These are phyloP conservation scores for Parachaetomium inaequale DNA, from an alignment of 495 filamentous ascomycete genomes.

Conservation along the genomic window DNA sequence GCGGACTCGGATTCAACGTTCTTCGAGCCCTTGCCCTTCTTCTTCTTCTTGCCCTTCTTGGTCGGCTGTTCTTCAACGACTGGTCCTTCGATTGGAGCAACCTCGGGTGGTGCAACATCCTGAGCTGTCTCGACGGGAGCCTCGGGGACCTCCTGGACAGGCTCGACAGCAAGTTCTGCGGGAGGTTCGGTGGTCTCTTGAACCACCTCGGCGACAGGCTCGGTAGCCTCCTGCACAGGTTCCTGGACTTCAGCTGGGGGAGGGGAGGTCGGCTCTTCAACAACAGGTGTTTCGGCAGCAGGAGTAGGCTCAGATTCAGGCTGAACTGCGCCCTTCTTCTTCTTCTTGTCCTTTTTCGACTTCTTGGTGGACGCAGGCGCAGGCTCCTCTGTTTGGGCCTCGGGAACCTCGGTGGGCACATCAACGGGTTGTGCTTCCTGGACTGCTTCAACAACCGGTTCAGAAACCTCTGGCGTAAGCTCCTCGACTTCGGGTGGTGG, in stretches of 20 bases:
- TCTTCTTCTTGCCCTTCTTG: slow-evolving; percentile 27
- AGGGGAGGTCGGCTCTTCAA: slow-evolving; percentile 7
- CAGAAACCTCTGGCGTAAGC: not conserved
- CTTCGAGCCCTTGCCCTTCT: slow-evolving; percentile 30
- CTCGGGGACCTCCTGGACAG: not conserved
- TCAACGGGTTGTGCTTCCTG: slow-evolving; percentile 5
- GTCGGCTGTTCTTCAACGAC: slow-evolving; percentile 1
- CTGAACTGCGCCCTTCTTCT: slow-evolving; percentile 27
- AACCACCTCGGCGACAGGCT: not conserved
- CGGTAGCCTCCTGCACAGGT: not conserved
- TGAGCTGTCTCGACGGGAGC: slow-evolving; percentile 1
- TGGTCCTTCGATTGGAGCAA: not conserved
- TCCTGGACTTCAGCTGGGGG: not conserved
- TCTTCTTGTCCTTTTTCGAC: slow-evolving; percentile 37
- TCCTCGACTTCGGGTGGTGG: not conserved
- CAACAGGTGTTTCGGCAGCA: slow-evolving; percentile 7
- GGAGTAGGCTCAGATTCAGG: slow-evolving; percentile 22
- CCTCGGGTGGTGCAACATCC: not conserved
- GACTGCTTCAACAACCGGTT: not conserved
- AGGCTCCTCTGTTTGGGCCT: slow-evolving; percentile 13
- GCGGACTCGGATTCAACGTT: slow-evolving; percentile 14
- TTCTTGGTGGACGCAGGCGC: slow-evolving; percentile 13
- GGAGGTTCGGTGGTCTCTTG: not conserved
- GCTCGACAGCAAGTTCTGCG: slow-evolving; percentile 1
- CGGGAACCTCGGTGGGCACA: not conserved